Percentiles rank a stretch among this genome's conserved stretches.
These are phyloP conservation scores for Chlorella sp. DNA, from an alignment of 139 green algal species.

Conservation along the genomic window DNA sequence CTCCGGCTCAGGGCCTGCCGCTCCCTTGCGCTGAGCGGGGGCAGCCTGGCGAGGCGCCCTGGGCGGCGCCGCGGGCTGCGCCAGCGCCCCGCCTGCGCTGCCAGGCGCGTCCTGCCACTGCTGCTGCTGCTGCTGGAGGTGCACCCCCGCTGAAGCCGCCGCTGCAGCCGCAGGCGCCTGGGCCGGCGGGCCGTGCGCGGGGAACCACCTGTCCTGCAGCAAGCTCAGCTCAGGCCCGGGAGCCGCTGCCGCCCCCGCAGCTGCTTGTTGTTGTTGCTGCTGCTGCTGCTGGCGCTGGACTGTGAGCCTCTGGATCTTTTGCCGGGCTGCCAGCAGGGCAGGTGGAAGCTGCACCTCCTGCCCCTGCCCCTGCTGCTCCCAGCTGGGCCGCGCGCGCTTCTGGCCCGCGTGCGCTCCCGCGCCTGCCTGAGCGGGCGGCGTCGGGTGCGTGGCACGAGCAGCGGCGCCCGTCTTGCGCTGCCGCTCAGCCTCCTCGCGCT, in stretches of 20 bases:
- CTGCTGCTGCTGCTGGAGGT: neutral
- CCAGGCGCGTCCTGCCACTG: neutral
- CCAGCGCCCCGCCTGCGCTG: neutral
- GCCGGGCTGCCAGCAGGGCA: no score
- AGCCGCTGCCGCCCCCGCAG: neutral
- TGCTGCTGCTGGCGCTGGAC: no score
- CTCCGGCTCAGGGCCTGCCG: no score
- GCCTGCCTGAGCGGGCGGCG: neutral
- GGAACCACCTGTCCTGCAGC: constrained; percentile 38
- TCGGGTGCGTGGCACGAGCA: neutral
- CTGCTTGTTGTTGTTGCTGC: neutral
- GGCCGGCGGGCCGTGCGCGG: no score
- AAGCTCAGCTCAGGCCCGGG: constrained; percentile 36
- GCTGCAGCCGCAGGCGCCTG: no score
- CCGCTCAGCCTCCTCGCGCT: neutral
- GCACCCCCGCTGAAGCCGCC: no score
- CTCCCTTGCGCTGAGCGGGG: no score
- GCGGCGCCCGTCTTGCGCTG: neutral
- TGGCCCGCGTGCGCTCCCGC: neutral
- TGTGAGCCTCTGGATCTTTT: no score
- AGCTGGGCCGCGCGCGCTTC: neutral
- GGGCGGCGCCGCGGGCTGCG: no score
- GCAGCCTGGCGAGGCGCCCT: no score
- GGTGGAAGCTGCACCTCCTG: neutral
- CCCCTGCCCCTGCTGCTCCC: neutral